Evolutionary conservation across 768 basidiomycete species (phyloP).

Genomic region (Cystofilobasidium capitatum): DNA sequence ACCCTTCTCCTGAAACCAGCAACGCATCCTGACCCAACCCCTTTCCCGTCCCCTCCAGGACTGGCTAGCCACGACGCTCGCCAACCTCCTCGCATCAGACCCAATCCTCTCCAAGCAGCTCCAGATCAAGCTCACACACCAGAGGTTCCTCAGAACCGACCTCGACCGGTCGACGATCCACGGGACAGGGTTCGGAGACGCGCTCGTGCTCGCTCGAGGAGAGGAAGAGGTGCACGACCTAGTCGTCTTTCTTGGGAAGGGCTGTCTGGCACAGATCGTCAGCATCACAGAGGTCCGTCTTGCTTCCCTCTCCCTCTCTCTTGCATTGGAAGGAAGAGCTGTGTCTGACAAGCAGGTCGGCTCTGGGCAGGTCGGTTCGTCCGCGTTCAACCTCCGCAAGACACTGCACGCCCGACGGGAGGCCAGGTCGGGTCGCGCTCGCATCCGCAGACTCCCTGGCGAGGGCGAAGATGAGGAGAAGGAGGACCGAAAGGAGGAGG

Average conservation of each 20-base stretch:
- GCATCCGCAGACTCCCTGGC: slow-evolving; percentile 7
- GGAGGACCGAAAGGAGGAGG: slow-evolving; percentile 6
- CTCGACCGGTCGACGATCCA: slow-evolving; percentile 7
- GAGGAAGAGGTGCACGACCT: slow-evolving; percentile 6
- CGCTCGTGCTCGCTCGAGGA: background rate
- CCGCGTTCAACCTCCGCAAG: slow-evolving; percentile 16
- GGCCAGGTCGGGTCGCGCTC: slow-evolving; percentile 14
- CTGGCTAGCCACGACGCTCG: background rate
- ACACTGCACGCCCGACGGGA: slow-evolving; percentile 18
- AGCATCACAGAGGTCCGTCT: slow-evolving; percentile 23
- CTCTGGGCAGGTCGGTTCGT: slow-evolving; percentile 13
- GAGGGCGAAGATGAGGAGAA: slow-evolving; percentile 21
- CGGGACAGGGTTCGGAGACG: slow-evolving; percentile 11
- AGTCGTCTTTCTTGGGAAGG: slow-evolving; percentile 5
- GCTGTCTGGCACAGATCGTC: slow-evolving; percentile 21
- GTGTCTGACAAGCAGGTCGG: background rate
- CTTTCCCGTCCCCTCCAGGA: background rate
- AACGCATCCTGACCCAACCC: background rate
- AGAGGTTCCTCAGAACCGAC: slow-evolving; percentile 2
- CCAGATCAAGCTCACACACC: slow-evolving; percentile 13
- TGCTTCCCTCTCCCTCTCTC: no score
- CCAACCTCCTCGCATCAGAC: background rate
- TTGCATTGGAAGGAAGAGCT: no score
- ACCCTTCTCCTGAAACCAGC: background rate
- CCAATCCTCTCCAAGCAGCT: background rate